phyloP scores from a whole-genome alignment of 352 stramenopile genomes.

The Globisporangium mamillatum region DNA sequence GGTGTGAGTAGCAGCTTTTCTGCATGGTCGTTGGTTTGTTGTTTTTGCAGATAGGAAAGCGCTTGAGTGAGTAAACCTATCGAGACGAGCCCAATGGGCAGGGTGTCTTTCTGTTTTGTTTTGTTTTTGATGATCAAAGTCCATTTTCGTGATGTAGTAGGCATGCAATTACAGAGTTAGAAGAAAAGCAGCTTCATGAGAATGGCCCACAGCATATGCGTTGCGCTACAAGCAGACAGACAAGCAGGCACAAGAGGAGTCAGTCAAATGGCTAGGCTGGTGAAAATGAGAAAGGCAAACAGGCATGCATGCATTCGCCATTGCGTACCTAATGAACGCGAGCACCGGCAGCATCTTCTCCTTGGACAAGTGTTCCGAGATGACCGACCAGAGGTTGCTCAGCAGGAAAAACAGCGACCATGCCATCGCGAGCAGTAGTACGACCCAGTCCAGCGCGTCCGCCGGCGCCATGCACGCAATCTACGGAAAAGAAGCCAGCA shows the following conservation, averaged over 20 bases:
- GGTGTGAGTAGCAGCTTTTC: not conserved
- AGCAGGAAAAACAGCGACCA: constrained; percentile 86
- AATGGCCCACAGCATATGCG: constrained; percentile 80
- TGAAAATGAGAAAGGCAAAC: not conserved
- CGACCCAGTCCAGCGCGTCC: constrained; percentile 80
- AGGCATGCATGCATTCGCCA: not conserved
- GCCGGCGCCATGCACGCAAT: constrained; percentile 72
- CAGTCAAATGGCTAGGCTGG: too few species aligned
- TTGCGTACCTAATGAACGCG: constrained; percentile 65
- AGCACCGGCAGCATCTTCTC: constrained; percentile 87
- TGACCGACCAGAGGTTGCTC: constrained; percentile 73
- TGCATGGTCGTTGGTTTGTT: not conserved
- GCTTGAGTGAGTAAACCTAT: not conserved
- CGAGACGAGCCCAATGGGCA: not conserved
- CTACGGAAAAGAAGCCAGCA: constrained; percentile 22
- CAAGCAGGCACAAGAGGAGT: not conserved
- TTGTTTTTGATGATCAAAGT: not conserved
- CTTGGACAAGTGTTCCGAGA: constrained; percentile 77
- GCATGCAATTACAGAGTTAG: constrained; percentile 28
- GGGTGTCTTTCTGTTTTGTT: not conserved
- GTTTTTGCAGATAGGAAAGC: not conserved
- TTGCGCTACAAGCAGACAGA: constrained; percentile 33
- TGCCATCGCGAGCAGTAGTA: constrained; percentile 74
- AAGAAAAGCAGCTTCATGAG: constrained; percentile 88
- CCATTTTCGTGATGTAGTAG: not conserved